These are phyloP conservation scores for Polymyxa betae DNA, from an alignment of 208 protist species.

Conservation along the genomic window DNA sequence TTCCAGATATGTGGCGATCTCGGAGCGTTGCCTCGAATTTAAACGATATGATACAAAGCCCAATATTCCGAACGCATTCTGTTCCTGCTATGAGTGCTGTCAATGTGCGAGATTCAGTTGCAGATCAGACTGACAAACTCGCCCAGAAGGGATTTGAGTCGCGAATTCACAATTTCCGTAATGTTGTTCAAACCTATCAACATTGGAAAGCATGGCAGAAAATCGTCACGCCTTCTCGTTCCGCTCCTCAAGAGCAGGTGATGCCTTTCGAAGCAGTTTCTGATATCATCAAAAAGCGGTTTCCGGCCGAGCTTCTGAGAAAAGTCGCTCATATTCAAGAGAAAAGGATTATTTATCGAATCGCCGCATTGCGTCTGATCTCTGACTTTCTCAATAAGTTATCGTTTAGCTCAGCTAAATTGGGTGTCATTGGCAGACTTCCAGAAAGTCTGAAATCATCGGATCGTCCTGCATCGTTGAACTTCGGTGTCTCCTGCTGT, in stretches of 20 bases:
- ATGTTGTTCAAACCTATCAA: slow-evolving; percentile 5
- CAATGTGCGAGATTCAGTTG: not conserved
- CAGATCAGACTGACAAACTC: not conserved
- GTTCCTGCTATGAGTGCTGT: not conserved
- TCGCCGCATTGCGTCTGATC: not conserved
- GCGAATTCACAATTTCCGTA: not conserved
- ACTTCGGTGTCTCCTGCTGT: not conserved
- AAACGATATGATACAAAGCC: not conserved
- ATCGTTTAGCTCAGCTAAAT: not conserved
- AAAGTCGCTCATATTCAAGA: not conserved
- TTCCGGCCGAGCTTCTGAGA: not conserved
- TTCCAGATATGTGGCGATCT: slow-evolving; percentile 50
- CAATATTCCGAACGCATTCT: slow-evolving; percentile 43
- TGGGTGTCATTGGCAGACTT: not conserved
- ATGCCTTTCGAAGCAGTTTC: not conserved
- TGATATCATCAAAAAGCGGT: not conserved
- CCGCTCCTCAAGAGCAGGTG: not conserved
- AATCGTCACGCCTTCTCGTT: not conserved
- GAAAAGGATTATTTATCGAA: not conserved
- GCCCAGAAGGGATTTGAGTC: slow-evolving; percentile 44
- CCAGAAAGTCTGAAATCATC: not conserved
- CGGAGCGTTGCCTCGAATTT: not conserved
- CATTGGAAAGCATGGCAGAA: slow-evolving; percentile 24
- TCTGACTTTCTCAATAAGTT: not conserved
- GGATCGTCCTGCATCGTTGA: not conserved